Evolutionary conservation across 2,329 filamentous ascomycete genomes (phyloP).

Genomic region (Colletotrichum camelliae): DNA sequence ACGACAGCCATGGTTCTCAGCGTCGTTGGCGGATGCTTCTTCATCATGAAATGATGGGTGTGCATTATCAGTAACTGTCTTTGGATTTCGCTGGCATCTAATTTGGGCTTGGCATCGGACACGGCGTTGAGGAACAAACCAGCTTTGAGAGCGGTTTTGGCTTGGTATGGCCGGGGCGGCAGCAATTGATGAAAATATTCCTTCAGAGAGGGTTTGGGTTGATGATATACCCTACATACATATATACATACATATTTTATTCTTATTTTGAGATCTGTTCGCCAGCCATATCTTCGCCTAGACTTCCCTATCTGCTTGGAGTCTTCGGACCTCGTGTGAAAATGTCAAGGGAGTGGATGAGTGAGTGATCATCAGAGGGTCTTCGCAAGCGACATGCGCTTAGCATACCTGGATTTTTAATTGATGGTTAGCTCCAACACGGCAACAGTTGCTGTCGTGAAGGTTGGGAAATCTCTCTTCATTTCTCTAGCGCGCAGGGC

Average conservation of each 20-base stretch:
- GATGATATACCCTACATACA: conserved; percentile 6
- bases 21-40: conserved; percentile 54
- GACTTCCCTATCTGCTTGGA: neutral
- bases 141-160: conserved; percentile 18
- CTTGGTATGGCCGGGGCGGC: neutral
- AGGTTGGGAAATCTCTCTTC: neutral
- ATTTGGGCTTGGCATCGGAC: neutral
- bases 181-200: neutral
- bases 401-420: neutral
- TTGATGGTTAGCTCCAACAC: neutral
- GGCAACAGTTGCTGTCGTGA: conserved; percentile 2
- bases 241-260: neutral
- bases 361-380: neutral
- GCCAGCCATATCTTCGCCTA: neutral
- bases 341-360: neutral
- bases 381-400: neutral
- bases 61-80: neutral
- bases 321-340: neutral
- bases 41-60: conserved; percentile 46
- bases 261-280: neutral
- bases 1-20: conserved; percentile 56
- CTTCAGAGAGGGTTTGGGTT: neutral
- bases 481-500: neutral
- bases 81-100: neutral
- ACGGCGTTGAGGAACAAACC: neutral